Evolutionary conservation across 345 rosid species (phyloP), one percentile per base, ranked within the genome.

Genomic region (Barbarea vulgaris): DNA sequence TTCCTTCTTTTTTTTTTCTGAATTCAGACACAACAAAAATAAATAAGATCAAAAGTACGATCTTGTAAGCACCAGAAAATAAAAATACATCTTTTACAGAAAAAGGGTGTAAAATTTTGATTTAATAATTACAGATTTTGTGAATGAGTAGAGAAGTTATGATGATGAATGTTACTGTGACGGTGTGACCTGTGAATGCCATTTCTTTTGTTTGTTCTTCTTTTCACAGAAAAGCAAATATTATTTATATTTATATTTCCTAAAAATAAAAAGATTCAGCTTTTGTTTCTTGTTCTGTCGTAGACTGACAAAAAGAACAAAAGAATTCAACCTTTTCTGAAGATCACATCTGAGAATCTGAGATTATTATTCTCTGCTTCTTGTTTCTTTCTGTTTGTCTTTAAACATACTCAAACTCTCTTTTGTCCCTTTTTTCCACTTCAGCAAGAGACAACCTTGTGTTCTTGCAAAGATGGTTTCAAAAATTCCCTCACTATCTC

Each of bases 391-490:
- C 66, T 57, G 52, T 64, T 64, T 78, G 77, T 65, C 73, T 58
- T 67, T 33, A 4, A 36, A 65, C 56, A 37, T 72, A n/a, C 54
- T 70, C 53, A 34, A 63, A 77, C 55, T 63, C 25, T 64, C 44
- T 36, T 56, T 84, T 78, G 51, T 69, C 79, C n/a, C n/a, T n/a
- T 75, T 73, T 77, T 76, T 61, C 50, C 70, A 46, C 18, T 39
- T 79, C 80, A 95, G 99, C 99, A 37, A 87, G 82, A 84, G 97
- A 92, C 88, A 95, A 92, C 78, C 85, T 95, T 81, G 84, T 86
- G 68, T 95, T 92, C 91, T 84, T 95, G 87, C 83, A 85, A 81
- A 84, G 84, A 74, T 95, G 99, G 99, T 84, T 95, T 61, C 75
- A 79, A 74, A 95, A 87, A 69, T 92, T 92, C 82, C 91, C 97